Base-by-base conservation (phyloP, 2,329 filamentous ascomycete genomes). In the Nemania sp. region DNA sequence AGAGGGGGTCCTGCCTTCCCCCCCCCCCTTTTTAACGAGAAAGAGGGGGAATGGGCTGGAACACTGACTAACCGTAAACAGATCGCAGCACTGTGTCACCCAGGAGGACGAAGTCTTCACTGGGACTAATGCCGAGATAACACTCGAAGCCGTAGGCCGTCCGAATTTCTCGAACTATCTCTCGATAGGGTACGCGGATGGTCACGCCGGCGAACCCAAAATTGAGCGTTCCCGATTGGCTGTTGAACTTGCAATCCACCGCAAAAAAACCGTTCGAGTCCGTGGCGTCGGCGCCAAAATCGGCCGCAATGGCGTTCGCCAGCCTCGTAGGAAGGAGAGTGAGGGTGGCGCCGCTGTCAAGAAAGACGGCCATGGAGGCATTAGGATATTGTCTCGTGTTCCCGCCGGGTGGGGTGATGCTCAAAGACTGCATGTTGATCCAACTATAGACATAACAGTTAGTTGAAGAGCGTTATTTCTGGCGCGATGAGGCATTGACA, bases 341-440 rank as follows among this genome's bases (percentile, higher is more conserved):
- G 68, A 90, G 78, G 13, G 87, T 90, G 21, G 86, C 87, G 6
- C 89, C 89, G 25, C 86, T 89, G 75, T 92, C 89, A 45, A 91
- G 80, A 54, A 91, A 86, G 11, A 89, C 87, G 12, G 85, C 79
- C 66, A 80, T 75, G 15, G 66, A 67, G 46, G 76, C 76, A 68
- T 74, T 73, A 40, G 69, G 54, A 64, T 80, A 80, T 59, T 68
- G 67, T 45, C 69, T 73, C 34, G 64, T 68, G 47, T 69, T 49
- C 25, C 74, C 73, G 54, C 67, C 75, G 2, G 78, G 76, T 3
- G 77, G 72, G 2, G 75, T 77, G 25, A 82, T 72, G 7, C 74
- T 73, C 68, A 83, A 69, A 21, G 76, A 77, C 11, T 77, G 65
- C 77, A 85, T 77, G 54, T 75, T 67, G 15, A 84, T 73, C 82